Percentiles rank a stretch among this genome's conserved stretches.
Conservation (phyloP, 805 yeast species). For the Kazachstania africana region DNA sequence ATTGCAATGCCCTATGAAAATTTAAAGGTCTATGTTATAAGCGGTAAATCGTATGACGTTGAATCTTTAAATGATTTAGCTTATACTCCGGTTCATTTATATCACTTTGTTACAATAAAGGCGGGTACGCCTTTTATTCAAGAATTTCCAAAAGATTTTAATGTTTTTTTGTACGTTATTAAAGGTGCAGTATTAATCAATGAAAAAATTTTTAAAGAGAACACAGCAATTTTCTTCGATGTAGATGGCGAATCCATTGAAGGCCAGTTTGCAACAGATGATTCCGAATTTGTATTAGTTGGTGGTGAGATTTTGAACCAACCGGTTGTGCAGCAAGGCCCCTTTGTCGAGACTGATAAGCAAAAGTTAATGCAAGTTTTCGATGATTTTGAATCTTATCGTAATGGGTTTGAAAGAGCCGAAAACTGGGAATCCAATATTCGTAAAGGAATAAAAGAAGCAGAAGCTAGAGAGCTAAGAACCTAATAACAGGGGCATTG, state of each 20-base stretch:
- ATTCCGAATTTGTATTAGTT: slow-evolving; percentile 51
- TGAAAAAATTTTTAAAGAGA: slow-evolving; percentile 31
- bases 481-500: no score
- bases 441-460: slow-evolving; percentile 25
- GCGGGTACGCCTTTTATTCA: slow-evolving; percentile 51
- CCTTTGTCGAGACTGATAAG: slow-evolving; percentile 66
- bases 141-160: slow-evolving; percentile 44
- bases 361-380: slow-evolving; percentile 59
- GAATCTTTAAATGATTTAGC: slow-evolving; percentile 63
- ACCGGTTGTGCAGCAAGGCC: slow-evolving; percentile 75
- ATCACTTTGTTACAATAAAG: slow-evolving; percentile 50
- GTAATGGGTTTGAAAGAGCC: slow-evolving; percentile 59
- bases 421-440: slow-evolving; percentile 41
- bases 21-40: slow-evolving; percentile 49
- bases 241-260: slow-evolving; percentile 50
- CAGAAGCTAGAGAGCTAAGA: no score
- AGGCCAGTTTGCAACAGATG: slow-evolving; percentile 36
- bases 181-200: slow-evolving; percentile 44
- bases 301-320: slow-evolving; percentile 69
- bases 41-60: slow-evolving; percentile 68
- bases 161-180: slow-evolving; percentile 57
- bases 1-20: slow-evolving; percentile 50
- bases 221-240: slow-evolving; percentile 50
- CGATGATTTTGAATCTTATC: slow-evolving; percentile 51
- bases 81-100: slow-evolving; percentile 66